Evolutionary conservation across 2,329 filamentous ascomycete species (phyloP), one percentile per base, ranked within the genome.

Genomic region (Septoria petroselini): DNA sequence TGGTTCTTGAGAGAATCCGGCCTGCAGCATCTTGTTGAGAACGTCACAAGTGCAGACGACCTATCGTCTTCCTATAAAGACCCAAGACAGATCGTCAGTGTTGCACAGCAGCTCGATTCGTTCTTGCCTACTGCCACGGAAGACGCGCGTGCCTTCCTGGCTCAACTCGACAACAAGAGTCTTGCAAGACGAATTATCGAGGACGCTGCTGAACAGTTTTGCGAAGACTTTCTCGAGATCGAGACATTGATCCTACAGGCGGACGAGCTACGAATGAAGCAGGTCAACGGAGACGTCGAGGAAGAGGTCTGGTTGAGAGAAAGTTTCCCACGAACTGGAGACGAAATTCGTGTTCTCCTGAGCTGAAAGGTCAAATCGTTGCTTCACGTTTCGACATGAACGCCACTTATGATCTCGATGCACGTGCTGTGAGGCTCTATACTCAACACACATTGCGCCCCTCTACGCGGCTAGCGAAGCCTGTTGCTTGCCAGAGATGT

Each of bases 41-140:
- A 62, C 70, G 34, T 65, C 48, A 40, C 51, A 2, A 57, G 34
- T 3, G 23, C 48, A 4, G 58, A 62, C 4, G 57, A 61, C 21
- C 52, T 65, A 7, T 49, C 55, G 5, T 58, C 62, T 2, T 60
- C 57, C 6, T 64, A 64, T 50, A 58, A 59, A 42, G 57, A 63
- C 39, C 61, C 63, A 2, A 40, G 48, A 5, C 57, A 71, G 23
- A 74, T 97, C n/a, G 71, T 78, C 1, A 71, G 76, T 41, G 83
- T 85, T 2, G 88, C 88, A 61, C 87, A 91, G 61, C 79, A 78
- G 33, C 76, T 98, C 5, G 93, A 98, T 64, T 84, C 89, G 53
- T 98, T 97, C 71, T 74, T 98, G 18, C 91, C 93, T 0, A 94
- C 89, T 1, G 93, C 91, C 2, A 77, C 95, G 23, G 91, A 96